Conservation (phyloP, 192 early-diverging fungal genomes). For the Physocladia obscura region DNA sequence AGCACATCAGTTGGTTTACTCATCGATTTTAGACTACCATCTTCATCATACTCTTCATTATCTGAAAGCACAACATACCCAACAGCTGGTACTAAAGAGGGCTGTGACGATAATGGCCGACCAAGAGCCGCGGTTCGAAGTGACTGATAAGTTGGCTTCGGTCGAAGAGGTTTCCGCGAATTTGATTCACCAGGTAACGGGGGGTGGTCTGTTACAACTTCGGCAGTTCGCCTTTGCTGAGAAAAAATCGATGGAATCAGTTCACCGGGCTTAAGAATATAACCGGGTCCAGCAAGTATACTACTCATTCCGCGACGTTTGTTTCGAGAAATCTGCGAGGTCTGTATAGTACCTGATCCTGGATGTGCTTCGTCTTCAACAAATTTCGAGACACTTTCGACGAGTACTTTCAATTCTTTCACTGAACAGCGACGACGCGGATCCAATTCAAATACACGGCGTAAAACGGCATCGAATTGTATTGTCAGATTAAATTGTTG, state of each 20-base stretch:
- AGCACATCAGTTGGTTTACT: too few species aligned
- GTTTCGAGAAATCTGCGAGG: not conserved
- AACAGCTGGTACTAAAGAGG: not conserved
- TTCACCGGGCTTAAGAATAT: constrained; percentile 12
- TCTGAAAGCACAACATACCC: not conserved
- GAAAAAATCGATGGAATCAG: not conserved
- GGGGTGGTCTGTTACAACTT: too few species aligned
- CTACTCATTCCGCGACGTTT: not conserved
- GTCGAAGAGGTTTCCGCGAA: not conserved
- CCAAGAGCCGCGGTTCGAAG: not conserved
- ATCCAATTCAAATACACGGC: constrained; percentile 72
- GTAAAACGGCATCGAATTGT: constrained; percentile 68
- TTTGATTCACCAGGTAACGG: too few species aligned
- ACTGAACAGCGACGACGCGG: constrained; percentile 27
- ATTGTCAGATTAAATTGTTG: constrained; percentile 56
- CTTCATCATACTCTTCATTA: not conserved
- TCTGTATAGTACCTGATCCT: too few species aligned
- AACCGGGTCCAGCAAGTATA: constrained; percentile 24
- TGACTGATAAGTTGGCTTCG: not conserved
- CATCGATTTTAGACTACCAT: not conserved
- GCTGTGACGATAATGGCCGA: too few species aligned
- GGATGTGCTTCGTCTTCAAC: constrained; percentile 10
- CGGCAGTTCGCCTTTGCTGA: too few species aligned
- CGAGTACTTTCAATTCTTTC: constrained; percentile 13
- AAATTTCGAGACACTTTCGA: constrained; percentile 17